These are phyloP conservation scores for Pythium brachiatum DNA, from an alignment of 352 stramenopile species.

Conservation along the genomic window DNA sequence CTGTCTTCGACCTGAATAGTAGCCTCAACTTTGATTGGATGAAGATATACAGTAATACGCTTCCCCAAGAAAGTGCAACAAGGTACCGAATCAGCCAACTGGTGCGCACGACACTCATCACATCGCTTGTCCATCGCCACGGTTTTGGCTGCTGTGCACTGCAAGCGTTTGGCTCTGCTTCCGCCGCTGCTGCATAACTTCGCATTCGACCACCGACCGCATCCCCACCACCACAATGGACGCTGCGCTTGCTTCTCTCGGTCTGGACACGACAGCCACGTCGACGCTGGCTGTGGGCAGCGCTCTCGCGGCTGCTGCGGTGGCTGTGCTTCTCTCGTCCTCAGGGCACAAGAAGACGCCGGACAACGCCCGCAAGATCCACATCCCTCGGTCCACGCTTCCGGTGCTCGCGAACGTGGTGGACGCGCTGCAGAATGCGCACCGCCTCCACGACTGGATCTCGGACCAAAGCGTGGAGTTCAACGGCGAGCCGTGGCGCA, in stretches of 20 bases:
- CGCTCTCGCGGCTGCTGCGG: background rate
- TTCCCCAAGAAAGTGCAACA: too few species aligned
- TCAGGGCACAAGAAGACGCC: background rate
- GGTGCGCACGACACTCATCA: too few species aligned
- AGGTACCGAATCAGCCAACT: too few species aligned
- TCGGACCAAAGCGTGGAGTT: background rate
- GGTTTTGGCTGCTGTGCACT: too few species aligned
- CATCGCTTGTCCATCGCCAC: too few species aligned
- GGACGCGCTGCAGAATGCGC: background rate
- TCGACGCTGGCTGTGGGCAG: background rate
- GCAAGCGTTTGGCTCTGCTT: too few species aligned
- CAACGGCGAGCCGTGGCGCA: slow-evolving; percentile 23
- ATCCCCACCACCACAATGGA: background rate
- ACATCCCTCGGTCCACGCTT: background rate
- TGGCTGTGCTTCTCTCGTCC: background rate
- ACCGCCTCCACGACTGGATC: slow-evolving; percentile 7
- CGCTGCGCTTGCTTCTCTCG: background rate
- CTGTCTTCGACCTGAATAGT: too few species aligned
- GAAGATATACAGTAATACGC: too few species aligned
- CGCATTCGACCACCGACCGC: background rate
- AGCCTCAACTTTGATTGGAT: too few species aligned
- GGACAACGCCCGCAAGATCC: slow-evolving; percentile 1
- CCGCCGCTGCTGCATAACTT: too few species aligned
- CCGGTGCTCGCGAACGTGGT: slow-evolving; percentile 1
- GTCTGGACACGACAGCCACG: background rate